Base-by-base conservation (phyloP, 345 rosid species). In the Sisymbrium irio region DNA sequence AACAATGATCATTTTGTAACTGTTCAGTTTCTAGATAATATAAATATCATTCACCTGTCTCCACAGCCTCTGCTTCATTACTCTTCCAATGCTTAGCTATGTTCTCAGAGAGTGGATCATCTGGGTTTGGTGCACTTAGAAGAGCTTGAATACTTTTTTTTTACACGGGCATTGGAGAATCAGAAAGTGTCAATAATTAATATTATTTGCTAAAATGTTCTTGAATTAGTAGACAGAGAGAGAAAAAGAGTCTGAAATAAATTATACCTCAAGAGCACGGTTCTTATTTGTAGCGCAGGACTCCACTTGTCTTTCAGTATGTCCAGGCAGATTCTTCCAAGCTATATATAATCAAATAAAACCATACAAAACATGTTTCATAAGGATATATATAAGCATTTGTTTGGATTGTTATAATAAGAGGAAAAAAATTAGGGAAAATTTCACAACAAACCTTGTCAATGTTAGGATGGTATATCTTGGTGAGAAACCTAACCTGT, bases 221-320 rank as follows among this genome's bases (percentile, higher is more conserved):
- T 42, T 35, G 36, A 35, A 54, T 44, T 1, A 32, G 14, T 14
- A 69, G 13, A 7, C 44, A 55, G 33, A 13, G 36, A 33, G 13
- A 7, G 53, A 55, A 27, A 13, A 27, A 33, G 37, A 33, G 35
- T 8, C 19, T 46, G 17, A 46, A 71, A 22, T n/a, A 58, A 58
- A 54, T 17, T 28, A 59, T 81, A 92, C 99, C 99, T 95, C 86
- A 95, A 73, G 78, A 95, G 92, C 42, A 92, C 99, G 46, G 99
- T 95, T 57, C 99, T 82, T 50, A 95, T 95, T 82, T 95, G 99
- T 22, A 95, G 91, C 59, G 99, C 99, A 50, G 99, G 99, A 77
- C 99, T 95, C 97, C 99, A 95, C 65, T 95, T 95, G 82, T 95
- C 99, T 80, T 95, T 95, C 85, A 95, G 84, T 74, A 95, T 95